A percentile compares a stretch with the other conserved stretches of the same genome.
These are phyloP conservation scores for Mycena filopes DNA, from an alignment of 768 basidiomycete species.

Conservation along the genomic window DNA sequence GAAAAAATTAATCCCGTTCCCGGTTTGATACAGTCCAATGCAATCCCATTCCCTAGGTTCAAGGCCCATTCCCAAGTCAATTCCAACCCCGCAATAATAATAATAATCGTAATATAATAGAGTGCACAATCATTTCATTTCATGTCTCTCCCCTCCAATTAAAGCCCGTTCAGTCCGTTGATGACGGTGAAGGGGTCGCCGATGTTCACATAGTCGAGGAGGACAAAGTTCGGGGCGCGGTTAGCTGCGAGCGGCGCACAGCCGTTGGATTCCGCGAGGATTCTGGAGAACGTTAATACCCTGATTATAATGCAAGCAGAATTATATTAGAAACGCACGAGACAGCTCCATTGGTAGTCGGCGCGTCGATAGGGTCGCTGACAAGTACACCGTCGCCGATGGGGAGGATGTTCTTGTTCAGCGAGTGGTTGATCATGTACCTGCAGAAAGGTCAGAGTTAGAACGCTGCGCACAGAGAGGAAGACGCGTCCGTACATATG, in stretches of 20 bases:
- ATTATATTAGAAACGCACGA: constrained; percentile 35
- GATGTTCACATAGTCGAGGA: constrained; percentile 58
- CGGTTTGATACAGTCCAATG: too few relatives aligned
- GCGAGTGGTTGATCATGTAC: constrained; percentile 68
- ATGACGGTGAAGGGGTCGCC: constrained; percentile 53
- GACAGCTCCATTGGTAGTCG: constrained; percentile 44
- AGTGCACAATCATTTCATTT: not conserved
- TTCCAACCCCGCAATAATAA: not conserved
- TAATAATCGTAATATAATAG: not conserved
- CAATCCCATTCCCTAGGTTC: too few relatives aligned
- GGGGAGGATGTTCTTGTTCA: constrained; percentile 57
- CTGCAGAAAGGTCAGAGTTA: too few relatives aligned
- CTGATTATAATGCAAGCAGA: not conserved
- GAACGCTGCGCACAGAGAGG: too few relatives aligned
- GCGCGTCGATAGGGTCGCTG: constrained; percentile 49
- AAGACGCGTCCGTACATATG: constrained; percentile 50
- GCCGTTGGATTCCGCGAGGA: constrained; percentile 51
- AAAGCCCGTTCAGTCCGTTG: constrained; percentile 53
- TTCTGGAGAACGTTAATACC: constrained; percentile 32
- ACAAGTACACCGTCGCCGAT: constrained; percentile 50
- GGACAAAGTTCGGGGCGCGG: constrained; percentile 56
- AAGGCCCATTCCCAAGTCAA: too few relatives aligned
- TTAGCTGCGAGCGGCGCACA: constrained; percentile 52
- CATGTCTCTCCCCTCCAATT: not conserved
- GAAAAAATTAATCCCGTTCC: too few relatives aligned